These are phyloP conservation scores for Cytospora schulzeri DNA, from an alignment of 2,329 filamentous ascomycete species.

Conservation along the genomic window DNA sequence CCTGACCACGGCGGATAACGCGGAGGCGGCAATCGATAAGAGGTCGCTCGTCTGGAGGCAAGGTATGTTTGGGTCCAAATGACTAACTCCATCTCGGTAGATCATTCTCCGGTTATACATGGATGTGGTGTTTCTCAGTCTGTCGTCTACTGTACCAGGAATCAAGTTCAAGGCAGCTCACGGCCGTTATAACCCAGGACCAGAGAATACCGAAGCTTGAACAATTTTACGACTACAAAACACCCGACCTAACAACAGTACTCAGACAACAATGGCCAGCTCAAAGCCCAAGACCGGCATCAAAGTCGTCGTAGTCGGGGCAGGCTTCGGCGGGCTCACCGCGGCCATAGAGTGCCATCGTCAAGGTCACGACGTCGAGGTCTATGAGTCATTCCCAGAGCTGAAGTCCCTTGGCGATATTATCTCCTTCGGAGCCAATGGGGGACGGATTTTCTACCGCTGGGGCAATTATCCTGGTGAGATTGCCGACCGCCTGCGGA, in stretches of 20 bases:
- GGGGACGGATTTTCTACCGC: constrained; percentile 60
- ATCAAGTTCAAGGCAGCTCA: constrained; percentile 1
- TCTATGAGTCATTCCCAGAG: constrained; percentile 60
- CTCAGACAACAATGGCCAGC: constrained; percentile 7
- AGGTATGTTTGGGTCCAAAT: too few species aligned
- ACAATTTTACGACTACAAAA: too few species aligned
- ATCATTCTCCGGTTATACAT: not conserved
- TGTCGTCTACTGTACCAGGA: not conserved
- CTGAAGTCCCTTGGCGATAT: constrained; percentile 64
- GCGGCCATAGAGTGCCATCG: constrained; percentile 65
- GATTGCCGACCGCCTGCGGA: constrained; percentile 49
- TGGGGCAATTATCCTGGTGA: constrained; percentile 51
- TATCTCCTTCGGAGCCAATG: constrained; percentile 64
- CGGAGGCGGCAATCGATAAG: not conserved
- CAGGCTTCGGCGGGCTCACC: constrained; percentile 63
- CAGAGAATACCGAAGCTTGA: too few species aligned
- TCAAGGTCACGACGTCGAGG: constrained; percentile 59
- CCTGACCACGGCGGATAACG: not conserved
- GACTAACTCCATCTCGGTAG: not conserved
- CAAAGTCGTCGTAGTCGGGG: constrained; percentile 54
- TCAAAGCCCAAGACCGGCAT: constrained; percentile 46
- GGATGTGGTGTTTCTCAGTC: not conserved
- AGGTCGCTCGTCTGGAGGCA: not conserved
- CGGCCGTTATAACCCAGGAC: not conserved
- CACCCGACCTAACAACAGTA: too few species aligned